Conservation (phyloP, 139 green algal species). For the Ettlia oleoabundans region DNA sequence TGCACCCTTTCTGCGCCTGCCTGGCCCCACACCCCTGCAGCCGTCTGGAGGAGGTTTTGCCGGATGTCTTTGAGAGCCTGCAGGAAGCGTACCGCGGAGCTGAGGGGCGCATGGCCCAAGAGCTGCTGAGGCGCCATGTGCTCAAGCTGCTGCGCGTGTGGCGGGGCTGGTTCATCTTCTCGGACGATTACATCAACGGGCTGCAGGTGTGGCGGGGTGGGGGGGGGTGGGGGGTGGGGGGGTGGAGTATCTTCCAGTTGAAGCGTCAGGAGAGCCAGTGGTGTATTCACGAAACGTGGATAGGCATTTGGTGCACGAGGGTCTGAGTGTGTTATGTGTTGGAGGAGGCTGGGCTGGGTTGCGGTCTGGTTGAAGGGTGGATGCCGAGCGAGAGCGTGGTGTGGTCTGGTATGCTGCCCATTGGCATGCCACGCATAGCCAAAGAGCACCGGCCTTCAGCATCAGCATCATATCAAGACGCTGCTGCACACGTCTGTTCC, state of each 20-base stretch:
- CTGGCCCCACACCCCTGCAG: neutral
- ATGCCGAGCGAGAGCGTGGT: too few relatives aligned
- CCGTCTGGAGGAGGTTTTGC: slow-evolving; percentile 80
- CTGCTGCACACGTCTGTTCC: neutral
- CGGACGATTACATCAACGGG: slow-evolving; percentile 89
- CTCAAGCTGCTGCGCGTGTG: slow-evolving; percentile 85
- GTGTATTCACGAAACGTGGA: too few relatives aligned
- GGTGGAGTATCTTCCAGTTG: too few relatives aligned
- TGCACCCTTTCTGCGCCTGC: neutral
- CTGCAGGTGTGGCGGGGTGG: slow-evolving; percentile 66
- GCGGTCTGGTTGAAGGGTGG: neutral
- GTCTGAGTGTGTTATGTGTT: too few relatives aligned
- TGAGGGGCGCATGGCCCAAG: slow-evolving; percentile 76
- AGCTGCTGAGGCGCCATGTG: slow-evolving; percentile 69
- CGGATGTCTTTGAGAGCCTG: slow-evolving; percentile 85
- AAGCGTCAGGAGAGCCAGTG: too few relatives aligned
- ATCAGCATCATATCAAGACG: neutral
- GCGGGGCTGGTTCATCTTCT: slow-evolving; percentile 88
- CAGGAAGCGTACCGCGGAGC: slow-evolving; percentile 47
- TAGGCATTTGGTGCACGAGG: too few relatives aligned
- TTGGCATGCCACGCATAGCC: too few relatives aligned
- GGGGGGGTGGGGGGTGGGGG: too few relatives aligned
- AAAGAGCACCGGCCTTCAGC: too few relatives aligned
- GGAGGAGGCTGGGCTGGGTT: neutral
- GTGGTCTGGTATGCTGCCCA: neutral